phyloP scores from a whole-genome alignment of 2,329 filamentous ascomycete species.

The Ceratocystis diversiconidia region DNA sequence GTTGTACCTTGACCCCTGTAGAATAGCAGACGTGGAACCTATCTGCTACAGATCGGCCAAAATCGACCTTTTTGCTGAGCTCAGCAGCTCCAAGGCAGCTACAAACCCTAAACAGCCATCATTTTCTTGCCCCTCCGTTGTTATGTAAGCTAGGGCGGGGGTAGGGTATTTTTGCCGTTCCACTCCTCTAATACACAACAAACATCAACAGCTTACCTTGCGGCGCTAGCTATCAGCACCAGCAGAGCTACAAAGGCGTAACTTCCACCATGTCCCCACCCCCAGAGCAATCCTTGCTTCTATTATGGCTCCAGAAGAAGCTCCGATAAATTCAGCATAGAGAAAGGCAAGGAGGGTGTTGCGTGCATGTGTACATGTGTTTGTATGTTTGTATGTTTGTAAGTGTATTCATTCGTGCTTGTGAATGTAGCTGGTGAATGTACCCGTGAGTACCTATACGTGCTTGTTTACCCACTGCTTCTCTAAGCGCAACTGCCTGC shows the following conservation, averaged over 20 bases:
- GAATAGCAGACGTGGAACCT: neutral
- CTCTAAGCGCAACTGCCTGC: neutral
- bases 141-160: neutral
- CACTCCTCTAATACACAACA: too few relatives aligned
- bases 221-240: neutral
- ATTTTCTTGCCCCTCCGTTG: neutral
- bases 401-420: too few relatives aligned
- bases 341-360: too few relatives aligned
- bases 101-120: neutral
- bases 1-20: neutral
- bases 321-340: too few relatives aligned
- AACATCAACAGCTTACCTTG: too few relatives aligned
- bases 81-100: neutral
- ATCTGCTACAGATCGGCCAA: neutral
- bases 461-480: neutral
- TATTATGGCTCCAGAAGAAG: too few relatives aligned
- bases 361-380: too few relatives aligned
- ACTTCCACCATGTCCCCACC: neutral
- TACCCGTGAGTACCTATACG: too few relatives aligned
- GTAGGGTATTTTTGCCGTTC: too few relatives aligned
- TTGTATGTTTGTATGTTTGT: too few relatives aligned
- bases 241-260: slow-evolving; percentile 15
- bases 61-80: neutral
- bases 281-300: neutral
- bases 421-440: too few relatives aligned